These are phyloP conservation scores for Populus davidiana DNA, from an alignment of 345 rosid genomes.

Conservation along the genomic window DNA sequence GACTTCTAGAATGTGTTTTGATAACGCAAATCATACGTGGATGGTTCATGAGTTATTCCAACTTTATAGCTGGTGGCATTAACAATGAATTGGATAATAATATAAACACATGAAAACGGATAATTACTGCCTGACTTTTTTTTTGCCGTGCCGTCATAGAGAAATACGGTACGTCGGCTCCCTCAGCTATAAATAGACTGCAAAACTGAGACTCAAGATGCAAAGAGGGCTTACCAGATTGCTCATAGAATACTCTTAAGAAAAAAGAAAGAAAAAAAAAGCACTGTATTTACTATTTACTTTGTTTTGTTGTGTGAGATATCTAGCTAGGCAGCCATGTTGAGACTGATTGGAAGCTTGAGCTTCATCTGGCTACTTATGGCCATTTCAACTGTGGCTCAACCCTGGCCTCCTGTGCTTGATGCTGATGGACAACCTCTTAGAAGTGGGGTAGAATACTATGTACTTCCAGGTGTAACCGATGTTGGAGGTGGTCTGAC, in stretches of 20 bases:
- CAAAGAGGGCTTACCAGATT: not conserved
- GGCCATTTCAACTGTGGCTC: slow-evolving; percentile 2
- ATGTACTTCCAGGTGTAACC: slow-evolving; percentile 14
- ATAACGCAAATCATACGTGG: no score
- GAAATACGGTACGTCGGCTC: not conserved
- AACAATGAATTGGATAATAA: no score
- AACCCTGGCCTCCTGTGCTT: slow-evolving; percentile 1
- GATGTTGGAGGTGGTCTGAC: slow-evolving; percentile 16
- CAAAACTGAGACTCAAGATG: not conserved
- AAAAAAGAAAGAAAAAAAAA: no score
- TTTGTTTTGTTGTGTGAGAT: not conserved
- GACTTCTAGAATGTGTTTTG: no score
- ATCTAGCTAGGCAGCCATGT: not conserved
- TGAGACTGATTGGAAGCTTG: not conserved
- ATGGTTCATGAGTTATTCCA: no score
- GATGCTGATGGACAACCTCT: slow-evolving; percentile 8
- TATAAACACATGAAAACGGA: no score
- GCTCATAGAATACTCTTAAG: not conserved
- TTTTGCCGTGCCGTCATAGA: not conserved
- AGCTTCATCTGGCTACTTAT: not conserved
- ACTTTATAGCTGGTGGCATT: no score
- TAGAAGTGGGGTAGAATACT: slow-evolving; percentile 1
- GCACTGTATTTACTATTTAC: not conserved
- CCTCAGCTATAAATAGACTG: not conserved
- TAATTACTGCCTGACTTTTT: no score